A percentile compares a stretch with the other conserved stretches of the same genome.
Evolutionary conservation across 2,329 filamentous ascomycete genomes (phyloP).

Genomic region (Penicillium italicum): DNA sequence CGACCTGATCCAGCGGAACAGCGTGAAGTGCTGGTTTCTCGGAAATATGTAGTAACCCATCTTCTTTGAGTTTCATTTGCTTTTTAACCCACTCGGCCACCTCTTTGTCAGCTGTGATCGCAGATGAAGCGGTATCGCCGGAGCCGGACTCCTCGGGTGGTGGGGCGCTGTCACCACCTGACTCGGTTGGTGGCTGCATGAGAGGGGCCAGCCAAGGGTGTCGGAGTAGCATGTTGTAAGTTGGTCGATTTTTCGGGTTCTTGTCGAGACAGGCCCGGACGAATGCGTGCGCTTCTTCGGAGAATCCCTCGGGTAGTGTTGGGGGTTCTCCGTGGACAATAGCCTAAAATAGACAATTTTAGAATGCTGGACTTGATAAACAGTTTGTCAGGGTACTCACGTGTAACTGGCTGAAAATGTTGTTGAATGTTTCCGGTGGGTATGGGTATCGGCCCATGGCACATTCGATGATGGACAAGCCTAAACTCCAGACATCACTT

Average conservation of each 20-base stretch:
- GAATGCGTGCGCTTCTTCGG: constrained; percentile 76
- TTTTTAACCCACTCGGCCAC: constrained; percentile 79
- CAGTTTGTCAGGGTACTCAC: constrained; percentile 56
- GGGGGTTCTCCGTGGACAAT: constrained; percentile 98
- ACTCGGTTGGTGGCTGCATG: constrained; percentile 70
- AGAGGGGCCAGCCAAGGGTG: constrained; percentile 82
- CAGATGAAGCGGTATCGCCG: constrained; percentile 32
- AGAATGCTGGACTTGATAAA: constrained; percentile 3
- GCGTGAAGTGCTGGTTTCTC: constrained; percentile 81
- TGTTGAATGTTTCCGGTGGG: constrained; percentile 93
- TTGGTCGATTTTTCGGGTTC: constrained; percentile 85
- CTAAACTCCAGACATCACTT: constrained; percentile 96
- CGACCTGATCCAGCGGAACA: constrained; percentile 73
- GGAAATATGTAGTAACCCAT: constrained; percentile 53
- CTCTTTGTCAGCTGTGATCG: constrained; percentile 66
- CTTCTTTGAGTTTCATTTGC: constrained; percentile 64
- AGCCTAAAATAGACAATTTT: constrained; percentile 57
- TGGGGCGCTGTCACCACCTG: constrained; percentile 48
- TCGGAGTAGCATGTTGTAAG: constrained; percentile 81
- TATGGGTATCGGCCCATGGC: constrained; percentile 94
- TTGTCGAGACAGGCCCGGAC: constrained; percentile 90
- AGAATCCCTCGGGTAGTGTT: constrained; percentile 77
- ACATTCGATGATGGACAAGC: constrained; percentile 92
- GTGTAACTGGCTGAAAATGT: constrained; percentile 94
- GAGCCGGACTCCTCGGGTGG: constrained; percentile 30